Conservation (phyloP, 2,329 filamentous ascomycete species). For the Aspergillus fumigatus region DNA sequence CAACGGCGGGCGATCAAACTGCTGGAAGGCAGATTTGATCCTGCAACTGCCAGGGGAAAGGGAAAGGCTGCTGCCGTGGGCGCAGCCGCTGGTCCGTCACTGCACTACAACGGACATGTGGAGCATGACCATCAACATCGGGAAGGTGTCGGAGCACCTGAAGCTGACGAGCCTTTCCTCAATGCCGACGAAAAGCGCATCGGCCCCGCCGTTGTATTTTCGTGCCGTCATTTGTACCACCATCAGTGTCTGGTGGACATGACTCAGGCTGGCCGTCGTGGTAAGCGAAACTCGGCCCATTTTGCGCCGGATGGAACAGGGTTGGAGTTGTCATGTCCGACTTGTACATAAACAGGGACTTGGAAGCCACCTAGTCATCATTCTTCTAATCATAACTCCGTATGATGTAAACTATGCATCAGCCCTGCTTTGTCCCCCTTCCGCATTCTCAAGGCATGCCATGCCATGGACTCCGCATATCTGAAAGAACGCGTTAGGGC, state of each 20-base stretch:
- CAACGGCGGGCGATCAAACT: constrained; percentile 26
- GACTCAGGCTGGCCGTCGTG: constrained; percentile 6
- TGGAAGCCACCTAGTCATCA: not conserved
- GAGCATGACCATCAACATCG: constrained; percentile 1
- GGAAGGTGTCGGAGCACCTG: constrained; percentile 1
- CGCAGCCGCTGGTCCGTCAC: constrained; percentile 13
- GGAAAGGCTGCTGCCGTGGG: constrained; percentile 34
- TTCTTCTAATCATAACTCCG: not conserved
- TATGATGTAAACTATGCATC: not conserved
- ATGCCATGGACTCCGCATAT: not conserved
- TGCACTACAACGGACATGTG: constrained; percentile 12
- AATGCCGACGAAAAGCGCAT: constrained; percentile 6
- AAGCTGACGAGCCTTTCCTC: not conserved
- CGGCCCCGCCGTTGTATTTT: constrained; percentile 42
- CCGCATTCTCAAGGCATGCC: not conserved
- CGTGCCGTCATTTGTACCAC: constrained; percentile 48
- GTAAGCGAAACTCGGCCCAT: constrained; percentile 13
- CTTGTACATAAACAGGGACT: constrained; percentile 31
- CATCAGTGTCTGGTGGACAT: constrained; percentile 39
- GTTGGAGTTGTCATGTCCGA: constrained; percentile 30
- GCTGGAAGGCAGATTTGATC: constrained; percentile 26
- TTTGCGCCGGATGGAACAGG: constrained; percentile 20
- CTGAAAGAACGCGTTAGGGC: not conserved
- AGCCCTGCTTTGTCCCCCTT: not conserved
- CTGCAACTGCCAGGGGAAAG: constrained; percentile 30